Evolutionary conservation across 2,329 filamentous ascomycete species (phyloP).

Genomic region (Botrytis hyacinthi): DNA sequence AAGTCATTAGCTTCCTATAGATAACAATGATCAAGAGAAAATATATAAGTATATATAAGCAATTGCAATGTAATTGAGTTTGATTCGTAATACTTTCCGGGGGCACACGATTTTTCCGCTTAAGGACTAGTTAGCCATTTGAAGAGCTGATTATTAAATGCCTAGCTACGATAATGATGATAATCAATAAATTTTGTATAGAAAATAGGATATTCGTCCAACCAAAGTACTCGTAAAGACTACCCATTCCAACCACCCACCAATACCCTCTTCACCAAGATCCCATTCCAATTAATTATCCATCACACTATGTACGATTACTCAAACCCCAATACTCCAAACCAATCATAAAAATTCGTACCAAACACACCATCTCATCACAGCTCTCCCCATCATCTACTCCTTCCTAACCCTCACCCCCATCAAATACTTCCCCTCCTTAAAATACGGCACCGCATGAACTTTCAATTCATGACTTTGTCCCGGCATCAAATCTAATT

Average conservation of each 20-base stretch:
- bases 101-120: too few species aligned
- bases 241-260: background rate
- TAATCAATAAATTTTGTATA: too few species aligned
- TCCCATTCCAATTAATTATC: background rate
- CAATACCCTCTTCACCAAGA: background rate
- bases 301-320: background rate
- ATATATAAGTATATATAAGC: too few species aligned
- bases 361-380: slow-evolving; percentile 17
- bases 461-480: slow-evolving; percentile 29
- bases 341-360: background rate
- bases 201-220: too few species aligned
- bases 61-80: too few species aligned
- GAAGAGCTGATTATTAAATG: background rate
- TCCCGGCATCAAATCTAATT: slow-evolving; percentile 26
- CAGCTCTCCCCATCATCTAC: slow-evolving; percentile 21
- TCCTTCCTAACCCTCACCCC: slow-evolving; percentile 16
- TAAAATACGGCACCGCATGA: slow-evolving; percentile 29
- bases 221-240: background rate
- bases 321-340: background rate
- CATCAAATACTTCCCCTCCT: slow-evolving; percentile 30
- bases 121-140: too few species aligned
- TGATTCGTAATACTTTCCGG: too few species aligned
- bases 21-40: too few species aligned
- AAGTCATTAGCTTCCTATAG: too few species aligned
- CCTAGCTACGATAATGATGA: background rate